Base-by-base conservation (phyloP, 768 basidiomycete genomes). In the Suillus tomentosus region DNA sequence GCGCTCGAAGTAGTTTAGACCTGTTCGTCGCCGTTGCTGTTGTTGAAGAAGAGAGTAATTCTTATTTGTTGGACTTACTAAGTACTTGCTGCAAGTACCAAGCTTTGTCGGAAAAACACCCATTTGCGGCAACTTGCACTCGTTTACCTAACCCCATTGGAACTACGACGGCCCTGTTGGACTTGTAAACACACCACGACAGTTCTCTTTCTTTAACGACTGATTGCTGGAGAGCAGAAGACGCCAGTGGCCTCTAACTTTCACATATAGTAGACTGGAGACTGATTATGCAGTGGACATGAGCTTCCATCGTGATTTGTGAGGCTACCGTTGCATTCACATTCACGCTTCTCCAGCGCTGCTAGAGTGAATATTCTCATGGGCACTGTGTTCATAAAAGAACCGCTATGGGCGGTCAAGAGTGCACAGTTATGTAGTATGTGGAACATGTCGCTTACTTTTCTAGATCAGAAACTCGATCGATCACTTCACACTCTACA, bases 11-110 rank as follows among this genome's bases (percentile, higher is more conserved):
- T 42, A 5, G 27, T 15, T 17, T 42, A 27, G 24, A 27, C 64
- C 39, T 42, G 62, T 54, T 66, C 50, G 57, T 50, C 36, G 50
- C 48, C 24, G 63, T 64, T 42, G 42, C 10, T 58, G 24, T 42
- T 17, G 57, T 58, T 42, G 39, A 19, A 19, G 24, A 58, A 54
- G 53, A 31, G 31, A 34, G 11, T 54, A 5, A 13, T 36, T 34
- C 19, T 19, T 11, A 36, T 36, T 54, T 54, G 34, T 54, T 36
- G 53, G 5, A 31, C 48, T 31, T 17, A 53, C 15, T 11, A 53
- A 54, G 19, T 54, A 39, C 39, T 39, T 39, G 31, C 53, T 54
- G 27, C 14, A n/a, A 34, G 27, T 27, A 50, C 50, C 36, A 54
- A 54, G 34, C 53, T 54, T 54, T 54, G 53, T 54, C 53, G 53